These are phyloP conservation scores for Ophiocordyceps camponoti-floridani DNA, from an alignment of 2,329 filamentous ascomycete species.

Conservation along the genomic window DNA sequence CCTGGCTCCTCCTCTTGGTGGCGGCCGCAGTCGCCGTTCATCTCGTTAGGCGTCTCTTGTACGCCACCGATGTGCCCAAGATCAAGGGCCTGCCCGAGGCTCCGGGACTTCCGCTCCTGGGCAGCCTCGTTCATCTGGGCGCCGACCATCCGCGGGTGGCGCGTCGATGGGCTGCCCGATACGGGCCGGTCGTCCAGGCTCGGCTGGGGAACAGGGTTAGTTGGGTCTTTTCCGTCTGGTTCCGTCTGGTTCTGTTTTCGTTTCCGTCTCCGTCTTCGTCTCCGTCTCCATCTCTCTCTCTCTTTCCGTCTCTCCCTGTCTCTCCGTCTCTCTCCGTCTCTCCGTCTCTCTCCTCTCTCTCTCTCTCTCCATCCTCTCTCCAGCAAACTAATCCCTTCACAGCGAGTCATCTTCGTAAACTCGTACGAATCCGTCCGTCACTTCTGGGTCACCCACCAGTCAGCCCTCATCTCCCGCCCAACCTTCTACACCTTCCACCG, in stretches of 20 bases:
- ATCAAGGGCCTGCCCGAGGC: constrained; percentile 45
- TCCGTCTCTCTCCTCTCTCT: not conserved
- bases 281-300: no score
- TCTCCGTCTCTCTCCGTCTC: not conserved
- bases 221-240: not conserved
- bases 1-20: constrained; percentile 4
- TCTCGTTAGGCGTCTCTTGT: constrained; percentile 13
- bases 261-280: no score
- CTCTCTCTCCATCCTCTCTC: no score
- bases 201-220: constrained; percentile 48
- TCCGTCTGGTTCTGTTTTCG: no score
- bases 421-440: constrained; percentile 56
- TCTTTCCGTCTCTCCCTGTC: not conserved
- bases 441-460: constrained; percentile 66
- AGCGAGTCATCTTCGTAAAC: constrained; percentile 61
- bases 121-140: constrained; percentile 43
- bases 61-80: constrained; percentile 35
- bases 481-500: constrained; percentile 69
- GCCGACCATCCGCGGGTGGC: constrained; percentile 35
- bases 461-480: constrained; percentile 58
- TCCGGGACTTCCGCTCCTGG: constrained; percentile 43
- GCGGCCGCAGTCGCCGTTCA: constrained; percentile 6
- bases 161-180: constrained; percentile 38
- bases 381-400: constrained; percentile 3
- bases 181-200: constrained; percentile 47